phyloP scores from a whole-genome alignment of 176 grass and related monocot genomes.

The Cenchrus purpureus region DNA sequence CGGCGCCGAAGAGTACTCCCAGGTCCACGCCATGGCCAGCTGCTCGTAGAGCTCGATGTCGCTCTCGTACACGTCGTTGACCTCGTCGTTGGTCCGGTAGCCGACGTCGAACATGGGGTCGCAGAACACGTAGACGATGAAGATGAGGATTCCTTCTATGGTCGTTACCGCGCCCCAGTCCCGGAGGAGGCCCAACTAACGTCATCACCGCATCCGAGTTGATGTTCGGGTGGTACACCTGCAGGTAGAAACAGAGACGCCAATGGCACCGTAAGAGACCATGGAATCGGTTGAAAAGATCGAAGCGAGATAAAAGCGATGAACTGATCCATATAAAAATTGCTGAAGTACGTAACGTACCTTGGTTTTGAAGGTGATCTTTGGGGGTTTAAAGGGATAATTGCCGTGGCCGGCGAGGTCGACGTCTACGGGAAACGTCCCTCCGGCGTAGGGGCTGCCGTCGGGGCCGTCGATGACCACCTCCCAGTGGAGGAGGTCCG shows the following conservation, averaged over 20 bases:
- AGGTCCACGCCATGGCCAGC: constrained; percentile 19
- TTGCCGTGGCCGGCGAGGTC: neutral
- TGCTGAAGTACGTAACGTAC: neutral
- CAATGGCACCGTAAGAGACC: neutral
- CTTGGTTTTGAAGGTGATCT: constrained; percentile 49
- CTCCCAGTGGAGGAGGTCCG: constrained; percentile 46
- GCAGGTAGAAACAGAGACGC: too few relatives aligned
- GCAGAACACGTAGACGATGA: constrained; percentile 35
- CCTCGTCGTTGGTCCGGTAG: neutral
- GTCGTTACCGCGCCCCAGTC: neutral
- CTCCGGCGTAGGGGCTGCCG: constrained; percentile 47
- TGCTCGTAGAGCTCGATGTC: neutral
- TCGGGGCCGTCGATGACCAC: constrained; percentile 44
- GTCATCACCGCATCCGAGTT: neutral
- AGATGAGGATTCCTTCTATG: neutral
- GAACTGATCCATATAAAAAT: too few relatives aligned
- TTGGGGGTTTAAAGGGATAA: neutral
- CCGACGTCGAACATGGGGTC: constrained; percentile 38
- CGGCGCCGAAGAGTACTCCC: constrained; percentile 16
- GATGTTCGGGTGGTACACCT: constrained; percentile 40
- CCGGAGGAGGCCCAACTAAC: constrained; percentile 17
- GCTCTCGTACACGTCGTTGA: neutral
- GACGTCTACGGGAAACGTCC: constrained; percentile 40
- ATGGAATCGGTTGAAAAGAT: neutral
- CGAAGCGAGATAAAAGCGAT: too few relatives aligned